Conservation (phyloP, 768 basidiomycete species). For the Leccinum fibrillosum region DNA sequence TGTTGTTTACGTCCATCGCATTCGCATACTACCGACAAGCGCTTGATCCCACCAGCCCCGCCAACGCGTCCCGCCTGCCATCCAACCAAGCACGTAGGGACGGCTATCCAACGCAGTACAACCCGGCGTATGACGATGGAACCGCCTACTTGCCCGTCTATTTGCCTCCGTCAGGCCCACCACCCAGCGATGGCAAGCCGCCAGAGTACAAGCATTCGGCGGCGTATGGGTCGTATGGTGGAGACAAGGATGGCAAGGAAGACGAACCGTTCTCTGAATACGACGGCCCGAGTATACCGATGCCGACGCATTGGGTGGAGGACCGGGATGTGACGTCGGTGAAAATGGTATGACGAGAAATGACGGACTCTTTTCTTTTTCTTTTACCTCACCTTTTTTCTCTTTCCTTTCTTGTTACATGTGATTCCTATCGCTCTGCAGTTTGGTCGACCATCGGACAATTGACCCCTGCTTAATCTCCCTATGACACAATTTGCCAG, state of each 20-base stretch:
- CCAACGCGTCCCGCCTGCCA: slow-evolving; percentile 47
- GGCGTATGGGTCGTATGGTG: slow-evolving; percentile 27
- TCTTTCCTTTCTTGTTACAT: not conserved
- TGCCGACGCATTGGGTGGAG: slow-evolving; percentile 34
- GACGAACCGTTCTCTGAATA: slow-evolving; percentile 60
- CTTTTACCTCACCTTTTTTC: not conserved
- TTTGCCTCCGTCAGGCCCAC: slow-evolving; percentile 51
- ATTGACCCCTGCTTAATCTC: not conserved
- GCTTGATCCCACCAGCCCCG: slow-evolving; percentile 60
- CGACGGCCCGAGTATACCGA: slow-evolving; percentile 34
- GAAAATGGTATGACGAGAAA: not conserved
- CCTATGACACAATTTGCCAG: not conserved
- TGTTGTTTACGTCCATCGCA: slow-evolving; percentile 62
- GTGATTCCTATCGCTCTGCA: not conserved
- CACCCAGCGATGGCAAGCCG: slow-evolving; percentile 44
- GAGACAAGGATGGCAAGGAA: slow-evolving; percentile 34
- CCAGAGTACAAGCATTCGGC: slow-evolving; percentile 46
- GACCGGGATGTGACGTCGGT: slow-evolving; percentile 41
- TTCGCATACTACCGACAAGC: slow-evolving; percentile 75
- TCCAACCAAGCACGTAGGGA: slow-evolving; percentile 35
- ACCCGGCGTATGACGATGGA: slow-evolving; percentile 47
- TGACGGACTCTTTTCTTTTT: not conserved
- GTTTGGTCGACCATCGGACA: not conserved
- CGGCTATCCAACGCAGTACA: slow-evolving; percentile 52
- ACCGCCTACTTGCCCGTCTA: slow-evolving; percentile 34